These are phyloP conservation scores for Nematodospora anomalae DNA, from an alignment of 1,139 yeast species.

Conservation along the genomic window DNA sequence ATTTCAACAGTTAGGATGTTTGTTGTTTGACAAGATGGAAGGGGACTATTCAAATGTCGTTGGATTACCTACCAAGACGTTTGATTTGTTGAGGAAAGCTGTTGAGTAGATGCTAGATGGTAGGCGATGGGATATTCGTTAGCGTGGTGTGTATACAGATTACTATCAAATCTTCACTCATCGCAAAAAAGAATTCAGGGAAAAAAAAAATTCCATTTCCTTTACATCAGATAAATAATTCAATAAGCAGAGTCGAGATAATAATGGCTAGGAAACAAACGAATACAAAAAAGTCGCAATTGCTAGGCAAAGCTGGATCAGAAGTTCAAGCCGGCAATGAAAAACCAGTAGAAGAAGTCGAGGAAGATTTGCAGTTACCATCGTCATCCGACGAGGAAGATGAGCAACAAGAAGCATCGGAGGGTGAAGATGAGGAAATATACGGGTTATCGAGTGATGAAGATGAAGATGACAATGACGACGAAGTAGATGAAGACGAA, in stretches of 20 bases:
- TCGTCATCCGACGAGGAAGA: slow-evolving; percentile 31
- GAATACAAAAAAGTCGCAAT: slow-evolving; percentile 3
- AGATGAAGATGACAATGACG: slow-evolving; percentile 24
- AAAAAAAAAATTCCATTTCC: too few species aligned
- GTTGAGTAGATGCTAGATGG: slow-evolving; percentile 6
- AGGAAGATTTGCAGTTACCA: slow-evolving; percentile 33
- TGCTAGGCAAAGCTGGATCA: background rate
- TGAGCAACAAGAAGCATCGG: slow-evolving; percentile 22
- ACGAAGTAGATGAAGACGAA: slow-evolving; percentile 17
- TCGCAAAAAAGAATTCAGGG: slow-evolving; percentile 9
- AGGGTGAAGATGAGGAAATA: slow-evolving; percentile 23
- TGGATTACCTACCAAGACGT: slow-evolving; percentile 75
- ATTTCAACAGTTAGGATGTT: slow-evolving; percentile 71
- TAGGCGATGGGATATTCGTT: too few species aligned
- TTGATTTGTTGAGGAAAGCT: slow-evolving; percentile 33
- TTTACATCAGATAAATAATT: too few species aligned
- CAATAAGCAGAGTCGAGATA: too few species aligned
- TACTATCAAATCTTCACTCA: slow-evolving; percentile 1
- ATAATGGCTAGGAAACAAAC: slow-evolving; percentile 14
- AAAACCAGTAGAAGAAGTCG: slow-evolving; percentile 26
- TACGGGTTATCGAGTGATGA: slow-evolving; percentile 24
- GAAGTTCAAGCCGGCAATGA: slow-evolving; percentile 13
- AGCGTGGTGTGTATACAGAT: slow-evolving; percentile 1
- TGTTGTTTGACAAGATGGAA: slow-evolving; percentile 57
- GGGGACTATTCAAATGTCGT: slow-evolving; percentile 92